These are phyloP conservation scores for Aspergillus olivimuriae DNA, from an alignment of 495 filamentous ascomycete species.

Conservation along the genomic window DNA sequence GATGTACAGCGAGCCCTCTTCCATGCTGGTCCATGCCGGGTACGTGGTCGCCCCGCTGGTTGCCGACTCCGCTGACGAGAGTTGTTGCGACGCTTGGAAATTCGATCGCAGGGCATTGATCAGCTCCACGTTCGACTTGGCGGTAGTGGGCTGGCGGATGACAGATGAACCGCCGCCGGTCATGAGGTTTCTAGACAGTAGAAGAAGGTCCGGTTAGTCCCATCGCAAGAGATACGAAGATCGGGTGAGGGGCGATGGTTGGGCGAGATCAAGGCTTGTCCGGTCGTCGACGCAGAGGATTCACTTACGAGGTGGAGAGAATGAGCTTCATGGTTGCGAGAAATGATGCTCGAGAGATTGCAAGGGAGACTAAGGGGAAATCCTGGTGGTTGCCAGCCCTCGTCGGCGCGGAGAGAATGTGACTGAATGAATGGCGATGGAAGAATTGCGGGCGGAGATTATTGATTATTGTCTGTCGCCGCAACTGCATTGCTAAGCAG, in stretches of 20 bases:
- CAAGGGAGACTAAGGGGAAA: too few relatives aligned
- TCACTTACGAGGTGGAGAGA: conserved; percentile 75
- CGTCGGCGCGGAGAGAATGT: too few relatives aligned
- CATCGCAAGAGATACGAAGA: conserved; percentile 9
- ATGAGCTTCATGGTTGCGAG: conserved; percentile 61
- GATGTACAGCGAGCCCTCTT: conserved; percentile 60
- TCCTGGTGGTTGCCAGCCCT: too few relatives aligned
- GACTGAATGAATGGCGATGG: too few relatives aligned
- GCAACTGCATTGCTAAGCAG: conserved; percentile 30
- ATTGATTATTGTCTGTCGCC: too few relatives aligned
- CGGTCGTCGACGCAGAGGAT: neutral
- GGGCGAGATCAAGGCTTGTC: neutral
- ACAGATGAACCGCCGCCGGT: conserved; percentile 65
- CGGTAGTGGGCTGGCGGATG: conserved; percentile 63
- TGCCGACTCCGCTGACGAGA: too few relatives aligned
- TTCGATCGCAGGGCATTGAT: conserved; percentile 78
- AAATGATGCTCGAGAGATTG: too few relatives aligned
- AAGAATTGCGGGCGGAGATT: neutral
- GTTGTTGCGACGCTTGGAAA: conserved; percentile 64
- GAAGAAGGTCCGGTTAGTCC: neutral
- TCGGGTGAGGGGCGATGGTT: conserved; percentile 3
- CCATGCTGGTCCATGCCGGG: conserved; percentile 56
- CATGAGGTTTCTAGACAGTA: conserved; percentile 73
- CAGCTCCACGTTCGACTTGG: conserved; percentile 83
- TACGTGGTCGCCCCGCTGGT: conserved; percentile 16